Percentiles rank a stretch among this genome's conserved stretches.
Conservation (phyloP, 768 basidiomycete species). For the Xanthoconium stramineum region DNA sequence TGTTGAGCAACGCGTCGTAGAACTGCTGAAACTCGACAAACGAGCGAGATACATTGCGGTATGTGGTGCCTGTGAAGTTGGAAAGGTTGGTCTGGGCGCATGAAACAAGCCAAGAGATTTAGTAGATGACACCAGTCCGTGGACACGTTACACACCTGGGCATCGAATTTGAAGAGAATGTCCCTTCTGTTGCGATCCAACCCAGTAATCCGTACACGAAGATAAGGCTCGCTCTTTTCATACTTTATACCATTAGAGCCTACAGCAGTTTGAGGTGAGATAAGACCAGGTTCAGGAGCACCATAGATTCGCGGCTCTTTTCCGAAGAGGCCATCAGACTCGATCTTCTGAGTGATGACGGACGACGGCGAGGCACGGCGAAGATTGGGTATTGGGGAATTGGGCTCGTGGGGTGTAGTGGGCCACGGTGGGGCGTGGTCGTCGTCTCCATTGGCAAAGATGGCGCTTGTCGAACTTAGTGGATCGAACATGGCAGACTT, state of each 20-base stretch:
- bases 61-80: conserved; percentile 84
- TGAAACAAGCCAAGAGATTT: neutral
- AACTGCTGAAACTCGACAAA: conserved; percentile 94
- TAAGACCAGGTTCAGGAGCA: conserved; percentile 77
- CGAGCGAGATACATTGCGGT: conserved; percentile 92
- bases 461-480: conserved; percentile 51
- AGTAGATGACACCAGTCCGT: neutral
- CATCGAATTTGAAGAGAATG: conserved; percentile 90
- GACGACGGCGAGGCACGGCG: conserved; percentile 55
- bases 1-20: conserved; percentile 84
- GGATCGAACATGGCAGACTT: conserved; percentile 63
- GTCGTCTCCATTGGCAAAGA: conserved; percentile 49
- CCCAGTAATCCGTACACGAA: conserved; percentile 85
- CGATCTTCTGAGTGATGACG: conserved; percentile 48
- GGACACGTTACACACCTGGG: conserved; percentile 57
- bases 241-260: conserved; percentile 67
- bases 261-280: conserved; percentile 67
- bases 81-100: conserved; percentile 80
- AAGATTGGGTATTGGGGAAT: conserved; percentile 69
- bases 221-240: conserved; percentile 78
- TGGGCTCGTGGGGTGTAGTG: conserved; percentile 71
- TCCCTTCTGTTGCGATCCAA: conserved; percentile 95
- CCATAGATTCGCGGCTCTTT: conserved; percentile 86
- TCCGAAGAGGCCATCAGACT: conserved; percentile 61
- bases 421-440: conserved; percentile 68